A percentile compares a stretch with the other conserved stretches of the same genome.
phyloP scores from a whole-genome alignment of 2,329 filamentous ascomycete genomes.

The Phialophora macrospora region DNA sequence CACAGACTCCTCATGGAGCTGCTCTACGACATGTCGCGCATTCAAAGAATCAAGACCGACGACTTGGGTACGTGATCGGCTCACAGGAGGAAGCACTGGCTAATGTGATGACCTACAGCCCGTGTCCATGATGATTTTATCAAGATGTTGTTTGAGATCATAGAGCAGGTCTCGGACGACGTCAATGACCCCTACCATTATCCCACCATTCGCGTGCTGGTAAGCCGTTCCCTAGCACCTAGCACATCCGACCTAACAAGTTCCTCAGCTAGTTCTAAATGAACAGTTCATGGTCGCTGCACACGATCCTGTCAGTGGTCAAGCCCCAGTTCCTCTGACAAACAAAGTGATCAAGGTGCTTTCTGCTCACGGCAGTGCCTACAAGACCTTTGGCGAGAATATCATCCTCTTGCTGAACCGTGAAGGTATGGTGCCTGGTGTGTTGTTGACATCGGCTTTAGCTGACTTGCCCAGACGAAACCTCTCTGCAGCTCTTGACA shows the following conservation, averaged over 20 bases:
- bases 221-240: slow-evolving; percentile 52
- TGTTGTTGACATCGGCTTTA: background rate
- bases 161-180: slow-evolving; percentile 86
- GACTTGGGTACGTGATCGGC: slow-evolving; percentile 66
- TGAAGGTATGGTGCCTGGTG: slow-evolving; percentile 61
- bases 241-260: slow-evolving; percentile 33
- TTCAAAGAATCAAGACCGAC: slow-evolving; percentile 76
- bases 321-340: slow-evolving; percentile 64
- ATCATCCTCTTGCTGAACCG: slow-evolving; percentile 93
- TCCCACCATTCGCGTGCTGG: slow-evolving; percentile 87
- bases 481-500: slow-evolving; percentile 92
- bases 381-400: slow-evolving; percentile 96
- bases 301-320: slow-evolving; percentile 55
- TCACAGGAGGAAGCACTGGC: background rate
- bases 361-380: slow-evolving; percentile 76
- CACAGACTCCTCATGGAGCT: slow-evolving; percentile 84
- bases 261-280: slow-evolving; percentile 80
- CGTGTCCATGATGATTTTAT: slow-evolving; percentile 78
- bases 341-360: slow-evolving; percentile 94
- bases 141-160: slow-evolving; percentile 79
- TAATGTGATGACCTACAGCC: slow-evolving; percentile 45
- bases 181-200: slow-evolving; percentile 94
- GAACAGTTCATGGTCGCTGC: slow-evolving; percentile 93
- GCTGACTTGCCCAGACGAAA: slow-evolving; percentile 64
- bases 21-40: slow-evolving; percentile 94